A percentile compares a stretch with the other conserved stretches of the same genome.
Conservation (phyloP, 345 rosid genomes). For the Rhodamnia argentea region DNA sequence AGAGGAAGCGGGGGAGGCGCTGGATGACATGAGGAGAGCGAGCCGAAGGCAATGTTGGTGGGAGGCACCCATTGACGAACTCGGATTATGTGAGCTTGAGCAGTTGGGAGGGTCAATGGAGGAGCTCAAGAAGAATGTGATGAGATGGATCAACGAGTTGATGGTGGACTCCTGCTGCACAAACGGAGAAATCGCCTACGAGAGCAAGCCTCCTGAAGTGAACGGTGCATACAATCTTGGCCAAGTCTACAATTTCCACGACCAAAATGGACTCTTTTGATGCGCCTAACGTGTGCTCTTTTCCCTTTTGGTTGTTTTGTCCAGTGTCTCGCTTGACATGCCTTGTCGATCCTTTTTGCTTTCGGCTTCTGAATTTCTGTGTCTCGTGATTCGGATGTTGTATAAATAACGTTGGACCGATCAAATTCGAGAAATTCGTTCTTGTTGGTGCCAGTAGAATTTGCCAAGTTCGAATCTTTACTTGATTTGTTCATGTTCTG, state of each 20-base stretch:
- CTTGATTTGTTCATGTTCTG: not conserved
- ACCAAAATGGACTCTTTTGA: not conserved
- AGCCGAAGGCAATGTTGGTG: constrained; percentile 29
- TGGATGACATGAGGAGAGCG: constrained; percentile 15
- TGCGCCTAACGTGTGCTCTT: not conserved
- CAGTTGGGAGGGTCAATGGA: constrained; percentile 20
- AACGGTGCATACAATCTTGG: not conserved
- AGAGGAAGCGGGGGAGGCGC: constrained; percentile 29
- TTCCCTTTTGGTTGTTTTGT: not conserved
- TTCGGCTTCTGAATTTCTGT: not conserved
- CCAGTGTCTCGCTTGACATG: not conserved
- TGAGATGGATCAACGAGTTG: constrained; percentile 14
- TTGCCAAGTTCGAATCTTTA: not conserved
- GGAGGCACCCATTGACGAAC: constrained; percentile 28
- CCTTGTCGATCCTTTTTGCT: not conserved
- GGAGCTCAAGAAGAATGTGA: constrained; percentile 26
- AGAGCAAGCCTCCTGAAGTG: not conserved
- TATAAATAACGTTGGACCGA: not conserved
- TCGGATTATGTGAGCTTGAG: constrained; percentile 16
- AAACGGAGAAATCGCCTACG: not conserved
- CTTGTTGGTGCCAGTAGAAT: not conserved
- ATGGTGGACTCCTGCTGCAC: constrained; percentile 1
- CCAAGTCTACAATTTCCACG: not conserved
- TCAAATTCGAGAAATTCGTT: not conserved
- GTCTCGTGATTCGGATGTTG: not conserved